phyloP scores from a whole-genome alignment of 2,329 filamentous ascomycete genomes.

The Samsoniella hepiali region DNA sequence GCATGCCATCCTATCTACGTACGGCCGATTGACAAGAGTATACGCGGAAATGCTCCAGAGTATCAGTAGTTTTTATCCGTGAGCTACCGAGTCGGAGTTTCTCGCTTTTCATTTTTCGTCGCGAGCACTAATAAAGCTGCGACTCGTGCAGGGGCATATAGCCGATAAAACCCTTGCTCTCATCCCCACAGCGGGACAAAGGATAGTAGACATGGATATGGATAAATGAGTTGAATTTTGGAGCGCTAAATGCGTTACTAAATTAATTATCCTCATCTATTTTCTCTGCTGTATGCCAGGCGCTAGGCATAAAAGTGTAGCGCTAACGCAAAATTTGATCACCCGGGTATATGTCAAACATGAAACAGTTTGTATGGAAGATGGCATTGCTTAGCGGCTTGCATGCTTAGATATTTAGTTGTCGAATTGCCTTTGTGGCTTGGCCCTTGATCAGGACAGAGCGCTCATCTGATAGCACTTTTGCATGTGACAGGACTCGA shows the following conservation, averaged over 20 bases:
- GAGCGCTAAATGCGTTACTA: no score
- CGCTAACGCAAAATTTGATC: no score
- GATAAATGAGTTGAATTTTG: no score
- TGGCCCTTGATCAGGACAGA: neutral
- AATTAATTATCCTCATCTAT: no score
- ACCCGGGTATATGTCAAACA: neutral
- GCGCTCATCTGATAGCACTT: constrained; percentile 1
- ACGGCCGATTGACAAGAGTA: neutral
- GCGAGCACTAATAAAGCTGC: neutral
- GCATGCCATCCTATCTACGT: neutral
- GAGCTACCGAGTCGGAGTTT: neutral
- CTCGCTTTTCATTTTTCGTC: neutral
- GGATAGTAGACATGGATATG: no score
- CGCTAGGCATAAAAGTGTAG: no score
- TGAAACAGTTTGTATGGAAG: neutral
- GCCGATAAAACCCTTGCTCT: neutral
- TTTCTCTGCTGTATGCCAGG: no score
- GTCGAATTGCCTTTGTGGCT: neutral
- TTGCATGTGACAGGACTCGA: constrained; percentile 2
- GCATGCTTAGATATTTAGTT: neutral
- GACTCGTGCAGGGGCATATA: constrained; percentile 5
- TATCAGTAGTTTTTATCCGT: no score
- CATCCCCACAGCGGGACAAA: neutral
- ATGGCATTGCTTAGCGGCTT: no score
- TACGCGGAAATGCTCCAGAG: neutral